Conservation (phyloP, 1,284 basidiomycete genomes). For the Ganoderma lingzhi region DNA sequence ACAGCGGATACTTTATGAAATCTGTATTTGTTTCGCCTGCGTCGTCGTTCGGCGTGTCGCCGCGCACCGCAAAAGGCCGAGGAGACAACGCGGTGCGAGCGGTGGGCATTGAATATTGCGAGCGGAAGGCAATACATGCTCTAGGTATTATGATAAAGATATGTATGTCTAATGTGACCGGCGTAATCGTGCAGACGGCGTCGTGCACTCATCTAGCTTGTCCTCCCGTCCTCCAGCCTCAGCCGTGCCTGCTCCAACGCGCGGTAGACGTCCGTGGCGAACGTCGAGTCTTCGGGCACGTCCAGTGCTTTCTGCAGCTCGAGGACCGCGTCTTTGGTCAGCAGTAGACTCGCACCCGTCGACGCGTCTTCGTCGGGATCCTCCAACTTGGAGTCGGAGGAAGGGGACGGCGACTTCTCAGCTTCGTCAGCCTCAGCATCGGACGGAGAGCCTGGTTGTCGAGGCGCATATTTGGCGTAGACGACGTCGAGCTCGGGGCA, state of each 20-base stretch:
- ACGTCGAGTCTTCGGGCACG: conserved; percentile 50
- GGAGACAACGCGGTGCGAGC: not conserved
- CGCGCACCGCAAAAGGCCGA: not conserved
- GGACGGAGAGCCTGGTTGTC: not conserved
- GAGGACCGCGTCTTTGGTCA: conserved; percentile 63
- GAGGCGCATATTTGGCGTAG: conserved; percentile 53
- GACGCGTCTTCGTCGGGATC: not conserved
- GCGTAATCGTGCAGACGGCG: not conserved
- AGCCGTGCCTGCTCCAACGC: conserved; percentile 66
- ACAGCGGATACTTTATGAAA: not conserved
- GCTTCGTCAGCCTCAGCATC: not conserved
- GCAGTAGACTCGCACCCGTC: conserved; percentile 40
- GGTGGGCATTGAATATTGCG: not conserved
- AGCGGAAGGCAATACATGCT: not conserved
- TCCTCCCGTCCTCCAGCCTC: conserved; percentile 32
- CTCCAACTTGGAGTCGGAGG: not conserved
- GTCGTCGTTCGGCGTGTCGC: not conserved
- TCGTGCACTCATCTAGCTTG: not conserved
- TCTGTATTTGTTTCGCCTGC: not conserved
- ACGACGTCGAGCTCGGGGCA: conserved; percentile 63
- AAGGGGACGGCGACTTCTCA: not conserved
- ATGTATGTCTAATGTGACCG: no score
- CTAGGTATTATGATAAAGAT: conserved; percentile 1
- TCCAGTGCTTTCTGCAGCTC: conserved; percentile 55
- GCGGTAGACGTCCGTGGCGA: conserved; percentile 62